A percentile compares a stretch with the other conserved stretches of the same genome.
These are phyloP conservation scores for Aureobasidium namibiae DNA, from an alignment of 2,329 filamentous ascomycete species.

Conservation along the genomic window DNA sequence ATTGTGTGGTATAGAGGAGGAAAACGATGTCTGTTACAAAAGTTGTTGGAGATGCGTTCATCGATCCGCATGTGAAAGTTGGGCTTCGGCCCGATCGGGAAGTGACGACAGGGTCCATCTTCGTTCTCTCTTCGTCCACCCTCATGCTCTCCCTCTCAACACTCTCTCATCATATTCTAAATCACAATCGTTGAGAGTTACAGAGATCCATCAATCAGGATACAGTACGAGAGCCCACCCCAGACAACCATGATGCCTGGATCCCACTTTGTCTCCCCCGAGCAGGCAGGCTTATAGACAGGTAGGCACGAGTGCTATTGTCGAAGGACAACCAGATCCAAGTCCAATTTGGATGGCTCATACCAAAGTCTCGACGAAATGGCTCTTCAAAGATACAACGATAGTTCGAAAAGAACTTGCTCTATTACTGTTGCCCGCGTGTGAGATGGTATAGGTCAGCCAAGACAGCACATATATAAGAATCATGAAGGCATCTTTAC, in stretches of 20 bases:
- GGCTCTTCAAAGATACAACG: neutral
- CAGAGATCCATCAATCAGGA: neutral
- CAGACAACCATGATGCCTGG: neutral
- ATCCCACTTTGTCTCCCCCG: too few relatives aligned
- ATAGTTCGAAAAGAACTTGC: neutral
- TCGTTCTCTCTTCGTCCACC: neutral
- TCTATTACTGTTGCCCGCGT: neutral
- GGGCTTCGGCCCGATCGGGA: neutral
- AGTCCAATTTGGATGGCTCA: neutral
- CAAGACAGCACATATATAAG: neutral
- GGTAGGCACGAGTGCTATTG: too few relatives aligned
- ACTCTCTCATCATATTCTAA: neutral
- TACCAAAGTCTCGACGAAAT: neutral
- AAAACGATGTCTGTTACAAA: neutral
- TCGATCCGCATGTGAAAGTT: constrained; percentile 6
- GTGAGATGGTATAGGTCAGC: neutral
- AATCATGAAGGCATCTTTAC: too few relatives aligned
- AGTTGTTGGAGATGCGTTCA: neutral
- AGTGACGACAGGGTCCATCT: neutral
- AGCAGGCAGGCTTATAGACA: neutral
- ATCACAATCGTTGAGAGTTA: neutral
- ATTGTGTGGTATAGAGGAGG: neutral
- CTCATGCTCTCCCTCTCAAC: too few relatives aligned
- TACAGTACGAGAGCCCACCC: neutral
- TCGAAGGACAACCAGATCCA: neutral